These are phyloP conservation scores for Xylariaceae sp. DNA, from an alignment of 2,329 filamentous ascomycete species.

Conservation along the genomic window DNA sequence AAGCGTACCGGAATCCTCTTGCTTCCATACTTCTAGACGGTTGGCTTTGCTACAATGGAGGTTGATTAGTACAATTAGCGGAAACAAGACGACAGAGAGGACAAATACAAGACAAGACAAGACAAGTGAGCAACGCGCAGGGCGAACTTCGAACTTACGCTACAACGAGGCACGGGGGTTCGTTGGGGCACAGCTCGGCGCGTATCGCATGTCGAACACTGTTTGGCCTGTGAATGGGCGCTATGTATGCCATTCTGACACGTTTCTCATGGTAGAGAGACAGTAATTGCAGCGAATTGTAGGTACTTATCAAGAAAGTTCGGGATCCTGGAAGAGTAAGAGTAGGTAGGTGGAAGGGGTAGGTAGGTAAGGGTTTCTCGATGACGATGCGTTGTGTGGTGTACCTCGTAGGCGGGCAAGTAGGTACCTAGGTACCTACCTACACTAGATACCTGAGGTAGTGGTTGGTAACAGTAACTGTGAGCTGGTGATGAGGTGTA, in stretches of 20 bases:
- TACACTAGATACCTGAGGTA: too few relatives aligned
- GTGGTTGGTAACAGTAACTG: too few relatives aligned
- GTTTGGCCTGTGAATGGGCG: conserved; percentile 86
- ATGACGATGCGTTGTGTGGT: conserved; percentile 14
- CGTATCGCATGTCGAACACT: conserved; percentile 86
- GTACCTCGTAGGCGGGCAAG: too few relatives aligned
- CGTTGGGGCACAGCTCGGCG: conserved; percentile 65
- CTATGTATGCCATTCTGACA: conserved; percentile 80
- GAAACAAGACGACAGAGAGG: too few relatives aligned
- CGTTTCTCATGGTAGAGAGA: conserved; percentile 21
- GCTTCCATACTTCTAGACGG: conserved; percentile 75
- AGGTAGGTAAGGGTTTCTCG: neutral
- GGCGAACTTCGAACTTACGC: conserved; percentile 56
- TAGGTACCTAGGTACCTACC: too few relatives aligned
- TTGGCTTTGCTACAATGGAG: conserved; percentile 63
- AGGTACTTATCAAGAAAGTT: neutral
- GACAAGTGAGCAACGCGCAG: neutral
- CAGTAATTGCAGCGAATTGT: neutral
- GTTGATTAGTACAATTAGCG: conserved; percentile 27
- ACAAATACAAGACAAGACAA: too few relatives aligned
- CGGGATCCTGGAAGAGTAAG: too few relatives aligned
- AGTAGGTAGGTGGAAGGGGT: neutral
- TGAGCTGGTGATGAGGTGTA: too few relatives aligned
- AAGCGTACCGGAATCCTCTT: conserved; percentile 59
- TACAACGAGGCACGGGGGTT: conserved; percentile 77